A percentile compares a stretch with the other conserved stretches of the same genome.
Conservation (phyloP, 768 basidiomycete species). For the Mrakia blollopis region DNA sequence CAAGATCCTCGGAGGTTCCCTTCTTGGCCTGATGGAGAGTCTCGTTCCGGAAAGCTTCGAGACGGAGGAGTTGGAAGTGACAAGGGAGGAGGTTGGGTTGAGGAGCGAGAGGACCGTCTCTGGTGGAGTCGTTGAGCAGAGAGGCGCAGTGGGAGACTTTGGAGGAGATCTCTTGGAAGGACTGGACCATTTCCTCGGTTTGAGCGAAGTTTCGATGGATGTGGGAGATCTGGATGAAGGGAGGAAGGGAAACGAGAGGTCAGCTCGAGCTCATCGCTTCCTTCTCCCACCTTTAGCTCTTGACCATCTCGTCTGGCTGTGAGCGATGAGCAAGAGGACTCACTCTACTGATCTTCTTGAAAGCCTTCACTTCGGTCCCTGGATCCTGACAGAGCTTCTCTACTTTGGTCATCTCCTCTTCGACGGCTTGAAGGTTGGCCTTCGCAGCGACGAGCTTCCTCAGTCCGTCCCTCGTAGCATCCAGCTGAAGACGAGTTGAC, state of each 20-base stretch:
- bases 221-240: conserved; percentile 68
- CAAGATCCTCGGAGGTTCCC: conserved; percentile 60
- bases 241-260: not conserved
- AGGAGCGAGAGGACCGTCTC: conserved; percentile 72
- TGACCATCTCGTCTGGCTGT: no score
- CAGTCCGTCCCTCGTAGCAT: conserved; percentile 77
- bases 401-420: conserved; percentile 77
- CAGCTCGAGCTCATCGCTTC: not conserved
- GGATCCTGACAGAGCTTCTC: conserved; percentile 74
- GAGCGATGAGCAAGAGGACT: conserved; percentile 34
- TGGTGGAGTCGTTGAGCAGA: conserved; percentile 66
- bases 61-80: conserved; percentile 84
- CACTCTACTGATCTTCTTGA: conserved; percentile 93
- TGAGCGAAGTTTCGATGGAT: conserved; percentile 92
- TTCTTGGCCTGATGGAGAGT: conserved; percentile 87
- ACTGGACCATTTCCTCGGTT: conserved; percentile 92
- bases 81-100: conserved; percentile 75
- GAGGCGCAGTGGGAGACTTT: conserved; percentile 72
- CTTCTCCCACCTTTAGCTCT: no score
- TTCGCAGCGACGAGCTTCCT: conserved; percentile 41
- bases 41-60: conserved; percentile 89
- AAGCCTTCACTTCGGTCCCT: conserved; percentile 69
- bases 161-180: conserved; percentile 84
- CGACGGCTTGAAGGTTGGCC: conserved; percentile 68
- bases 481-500: conserved; percentile 88